phyloP scores from a whole-genome alignment of 306 rosid genomes.

The Cicer arietinum region DNA sequence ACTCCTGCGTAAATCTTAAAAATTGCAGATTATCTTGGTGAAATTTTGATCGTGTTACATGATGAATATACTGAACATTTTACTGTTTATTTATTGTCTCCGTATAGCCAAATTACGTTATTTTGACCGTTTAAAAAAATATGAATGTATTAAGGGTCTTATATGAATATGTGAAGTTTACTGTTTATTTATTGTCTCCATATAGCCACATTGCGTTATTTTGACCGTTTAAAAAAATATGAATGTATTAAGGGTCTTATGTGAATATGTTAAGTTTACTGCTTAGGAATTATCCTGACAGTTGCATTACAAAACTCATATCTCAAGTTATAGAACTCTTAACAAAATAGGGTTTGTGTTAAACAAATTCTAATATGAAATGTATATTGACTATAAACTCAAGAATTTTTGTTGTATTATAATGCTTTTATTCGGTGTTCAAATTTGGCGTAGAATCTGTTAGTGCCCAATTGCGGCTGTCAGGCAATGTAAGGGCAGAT shows the following conservation, averaged over 20 bases:
- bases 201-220: neutral
- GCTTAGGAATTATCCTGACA: neutral
- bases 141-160: neutral
- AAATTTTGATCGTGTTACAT: neutral
- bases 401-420: neutral
- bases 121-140: neutral
- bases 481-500: neutral
- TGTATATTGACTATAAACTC: neutral
- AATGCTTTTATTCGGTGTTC: neutral
- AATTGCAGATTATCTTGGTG: neutral
- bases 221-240: neutral
- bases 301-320: conserved; percentile 36
- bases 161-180: neutral
- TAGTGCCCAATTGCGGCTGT: neutral
- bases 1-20: neutral
- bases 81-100: neutral
- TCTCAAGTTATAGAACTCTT: neutral
- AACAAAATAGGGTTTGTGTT: no score
- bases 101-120: neutral
- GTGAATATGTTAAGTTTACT: neutral
- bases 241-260: neutral
- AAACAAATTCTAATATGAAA: neutral
- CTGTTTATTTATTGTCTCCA: neutral
- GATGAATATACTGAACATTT: neutral
- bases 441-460: neutral